These are phyloP conservation scores for Quercus phellos DNA, from an alignment of 331 rosid genomes.

Conservation along the genomic window DNA sequence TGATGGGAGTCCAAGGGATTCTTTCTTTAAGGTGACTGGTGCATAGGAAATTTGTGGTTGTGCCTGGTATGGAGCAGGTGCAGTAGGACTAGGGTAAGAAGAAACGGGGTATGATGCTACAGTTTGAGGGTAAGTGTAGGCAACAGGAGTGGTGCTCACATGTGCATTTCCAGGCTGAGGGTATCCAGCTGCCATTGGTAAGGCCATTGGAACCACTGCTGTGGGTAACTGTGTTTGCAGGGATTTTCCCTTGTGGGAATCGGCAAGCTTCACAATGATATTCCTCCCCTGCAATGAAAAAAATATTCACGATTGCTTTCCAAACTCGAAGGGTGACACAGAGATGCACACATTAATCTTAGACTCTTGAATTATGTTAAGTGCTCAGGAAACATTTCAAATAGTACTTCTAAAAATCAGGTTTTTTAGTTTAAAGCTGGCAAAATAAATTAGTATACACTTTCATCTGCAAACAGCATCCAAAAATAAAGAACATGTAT, in stretches of 20 bases:
- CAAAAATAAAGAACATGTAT: neutral
- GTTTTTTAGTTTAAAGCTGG: neutral
- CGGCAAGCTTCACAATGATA: constrained; percentile 65
- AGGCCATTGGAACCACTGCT: constrained; percentile 46
- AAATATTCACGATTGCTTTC: constrained; percentile 1
- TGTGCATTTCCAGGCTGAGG: constrained; percentile 56
- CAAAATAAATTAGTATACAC: neutral
- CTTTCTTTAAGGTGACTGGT: constrained; percentile 38
- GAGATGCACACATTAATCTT: neutral
- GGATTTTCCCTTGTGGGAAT: constrained; percentile 58
- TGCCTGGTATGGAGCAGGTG: constrained; percentile 39
- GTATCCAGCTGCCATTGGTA: constrained; percentile 50
- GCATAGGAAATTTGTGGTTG: constrained; percentile 54
- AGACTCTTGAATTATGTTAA: neutral
- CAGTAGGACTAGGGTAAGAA: constrained; percentile 43
- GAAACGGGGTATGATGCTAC: constrained; percentile 44
- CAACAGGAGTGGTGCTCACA: constrained; percentile 23
- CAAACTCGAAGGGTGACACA: neutral
- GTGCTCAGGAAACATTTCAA: neutral
- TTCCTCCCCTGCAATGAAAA: constrained; percentile 62
- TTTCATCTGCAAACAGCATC: neutral
- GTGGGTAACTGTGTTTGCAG: constrained; percentile 39
- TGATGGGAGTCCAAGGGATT: constrained; percentile 33
- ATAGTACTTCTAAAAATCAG: neutral
- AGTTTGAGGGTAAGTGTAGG: constrained; percentile 54